Percentiles rank a stretch among this genome's conserved stretches.
Evolutionary conservation across 495 filamentous ascomycete genomes (phyloP).

Genomic region (Penicillium tannophilum): DNA sequence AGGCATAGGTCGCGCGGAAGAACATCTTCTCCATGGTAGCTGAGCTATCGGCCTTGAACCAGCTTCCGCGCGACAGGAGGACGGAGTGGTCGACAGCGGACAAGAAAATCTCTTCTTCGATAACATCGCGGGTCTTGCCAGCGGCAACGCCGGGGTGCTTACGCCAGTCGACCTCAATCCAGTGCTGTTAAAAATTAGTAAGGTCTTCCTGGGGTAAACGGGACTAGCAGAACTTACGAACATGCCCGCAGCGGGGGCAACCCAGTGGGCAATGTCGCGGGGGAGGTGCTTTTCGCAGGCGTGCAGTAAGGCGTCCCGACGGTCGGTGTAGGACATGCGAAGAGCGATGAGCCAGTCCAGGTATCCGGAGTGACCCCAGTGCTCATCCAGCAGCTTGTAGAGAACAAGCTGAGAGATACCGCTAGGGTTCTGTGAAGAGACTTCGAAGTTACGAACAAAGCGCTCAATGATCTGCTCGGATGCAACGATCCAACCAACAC

Average conservation of each 20-base stretch:
- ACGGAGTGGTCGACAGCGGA: conserved; percentile 69
- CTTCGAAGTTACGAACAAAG: conserved; percentile 76
- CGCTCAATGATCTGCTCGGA: conserved; percentile 81
- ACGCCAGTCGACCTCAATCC: conserved; percentile 76
- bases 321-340: conserved; percentile 77
- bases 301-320: conserved; percentile 74
- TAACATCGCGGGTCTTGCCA: conserved; percentile 60
- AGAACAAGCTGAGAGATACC: conserved; percentile 81
- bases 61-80: conserved; percentile 78
- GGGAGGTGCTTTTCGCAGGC: conserved; percentile 85
- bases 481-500: conserved; percentile 66
- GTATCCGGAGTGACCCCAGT: conserved; percentile 93
- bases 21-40: conserved; percentile 58
- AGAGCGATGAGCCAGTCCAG: conserved; percentile 87
- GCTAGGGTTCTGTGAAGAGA: conserved; percentile 77
- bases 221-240: conserved; percentile 65
- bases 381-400: conserved; percentile 88
- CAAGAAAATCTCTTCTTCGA: conserved; percentile 86
- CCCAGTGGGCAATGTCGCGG: conserved; percentile 78
- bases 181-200: conserved; percentile 57
- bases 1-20: conserved; percentile 88
- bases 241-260: conserved; percentile 87
- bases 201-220: not conserved
- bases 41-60: conserved; percentile 73
- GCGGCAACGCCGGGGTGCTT: conserved; percentile 65